Conservation (phyloP, 2,329 filamentous ascomycete species). For the Aureobasidium sp. region DNA sequence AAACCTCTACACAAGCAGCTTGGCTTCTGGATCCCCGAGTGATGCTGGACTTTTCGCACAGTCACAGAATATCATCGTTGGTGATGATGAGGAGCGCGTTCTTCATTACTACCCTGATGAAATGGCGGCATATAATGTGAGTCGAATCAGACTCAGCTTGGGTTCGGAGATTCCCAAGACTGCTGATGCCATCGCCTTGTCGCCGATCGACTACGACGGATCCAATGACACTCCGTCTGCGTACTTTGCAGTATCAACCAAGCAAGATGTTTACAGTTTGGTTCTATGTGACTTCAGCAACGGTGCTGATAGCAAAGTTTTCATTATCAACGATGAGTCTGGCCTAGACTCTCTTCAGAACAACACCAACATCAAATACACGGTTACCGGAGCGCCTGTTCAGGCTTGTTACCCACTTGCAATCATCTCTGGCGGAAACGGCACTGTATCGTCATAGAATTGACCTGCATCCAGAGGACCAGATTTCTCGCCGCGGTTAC, state of each 20-base stretch:
- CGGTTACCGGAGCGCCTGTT: neutral
- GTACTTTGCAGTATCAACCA: conserved; percentile 6
- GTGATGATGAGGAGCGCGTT: neutral
- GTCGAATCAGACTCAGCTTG: conserved; percentile 5
- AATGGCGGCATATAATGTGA: conserved; percentile 6
- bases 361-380: neutral
- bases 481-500: neutral
- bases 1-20: neutral
- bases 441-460: neutral
- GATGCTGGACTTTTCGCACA: neutral
- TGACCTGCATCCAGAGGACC: no score
- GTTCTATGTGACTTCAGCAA: conserved; percentile 5
- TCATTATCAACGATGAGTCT: conserved; percentile 8
- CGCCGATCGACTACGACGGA: conserved; percentile 2
- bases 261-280: neutral
- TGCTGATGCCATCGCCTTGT: conserved; percentile 1
- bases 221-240: neutral
- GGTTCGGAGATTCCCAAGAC: neutral
- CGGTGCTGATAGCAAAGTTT: conserved; percentile 4
- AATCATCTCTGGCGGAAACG: neutral
- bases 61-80: neutral
- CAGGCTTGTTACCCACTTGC: neutral
- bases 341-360: neutral
- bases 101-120: conserved; percentile 8
- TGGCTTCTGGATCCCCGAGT: neutral